Percentiles rank a stretch among this genome's conserved stretches.
phyloP scores from a whole-genome alignment of 78 protist species.

The Anaeramoeba flamelloides region DNA sequence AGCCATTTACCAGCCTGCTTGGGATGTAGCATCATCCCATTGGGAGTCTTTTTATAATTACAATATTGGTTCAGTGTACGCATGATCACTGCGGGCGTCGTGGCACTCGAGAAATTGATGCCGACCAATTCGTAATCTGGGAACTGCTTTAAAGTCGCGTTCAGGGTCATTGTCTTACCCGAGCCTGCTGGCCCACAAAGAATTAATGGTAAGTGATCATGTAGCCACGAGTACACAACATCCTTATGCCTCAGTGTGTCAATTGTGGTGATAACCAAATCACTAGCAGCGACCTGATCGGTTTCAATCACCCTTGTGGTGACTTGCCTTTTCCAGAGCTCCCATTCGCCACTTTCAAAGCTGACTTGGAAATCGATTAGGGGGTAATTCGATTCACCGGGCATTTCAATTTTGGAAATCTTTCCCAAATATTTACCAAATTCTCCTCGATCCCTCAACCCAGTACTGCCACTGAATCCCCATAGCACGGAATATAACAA shows the following conservation, averaged over 20 bases:
- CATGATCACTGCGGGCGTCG: slow-evolving; percentile 61
- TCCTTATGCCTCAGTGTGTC: slow-evolving; percentile 87
- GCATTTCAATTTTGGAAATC: no score
- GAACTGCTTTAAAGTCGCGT: slow-evolving; percentile 43
- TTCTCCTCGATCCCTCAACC: slow-evolving; percentile 32
- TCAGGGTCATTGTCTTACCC: slow-evolving; percentile 91
- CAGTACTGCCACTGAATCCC: slow-evolving; percentile 62
- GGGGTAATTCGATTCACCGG: slow-evolving; percentile 14
- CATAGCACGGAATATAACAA: slow-evolving; percentile 56
- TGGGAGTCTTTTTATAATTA: slow-evolving; percentile 40
- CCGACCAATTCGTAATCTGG: slow-evolving; percentile 58
- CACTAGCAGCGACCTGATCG: slow-evolving; percentile 30
- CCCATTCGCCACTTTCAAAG: slow-evolving; percentile 58
- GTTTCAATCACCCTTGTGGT: slow-evolving; percentile 44
- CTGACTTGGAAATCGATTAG: slow-evolving; percentile 52
- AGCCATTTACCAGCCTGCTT: slow-evolving; percentile 29
- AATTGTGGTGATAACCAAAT: slow-evolving; percentile 80
- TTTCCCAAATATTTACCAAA: no score
- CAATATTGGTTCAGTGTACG: slow-evolving; percentile 62
- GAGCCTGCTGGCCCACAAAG: slow-evolving; percentile 93
- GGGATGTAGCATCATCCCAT: no score
- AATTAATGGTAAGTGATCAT: slow-evolving; percentile 53
- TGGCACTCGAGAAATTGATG: slow-evolving; percentile 70
- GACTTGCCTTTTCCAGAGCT: slow-evolving; percentile 44
- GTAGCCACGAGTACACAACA: slow-evolving; percentile 61